Conservation (phyloP, 495 filamentous ascomycete genomes). For the Xylaria telfairii region DNA sequence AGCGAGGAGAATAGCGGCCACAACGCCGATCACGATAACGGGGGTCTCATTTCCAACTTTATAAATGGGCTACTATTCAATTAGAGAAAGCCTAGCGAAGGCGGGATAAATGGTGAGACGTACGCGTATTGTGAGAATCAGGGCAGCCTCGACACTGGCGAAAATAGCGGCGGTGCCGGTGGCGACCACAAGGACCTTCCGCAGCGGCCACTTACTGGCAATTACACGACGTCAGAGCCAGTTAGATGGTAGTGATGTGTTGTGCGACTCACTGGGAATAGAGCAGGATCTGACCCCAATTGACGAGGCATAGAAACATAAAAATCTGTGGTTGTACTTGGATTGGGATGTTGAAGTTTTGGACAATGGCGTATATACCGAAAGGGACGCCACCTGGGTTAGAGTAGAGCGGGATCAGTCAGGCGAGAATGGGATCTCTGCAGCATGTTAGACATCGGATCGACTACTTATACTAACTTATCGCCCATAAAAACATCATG, state of each 20-base stretch:
- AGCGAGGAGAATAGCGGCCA: conserved; percentile 65
- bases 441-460: conserved; percentile 2
- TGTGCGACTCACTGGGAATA: conserved; percentile 62
- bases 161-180: conserved; percentile 52
- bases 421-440: neutral
- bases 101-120: conserved; percentile 28
- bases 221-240: neutral
- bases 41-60: conserved; percentile 56
- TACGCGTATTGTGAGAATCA: conserved; percentile 69
- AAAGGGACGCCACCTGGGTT: conserved; percentile 53
- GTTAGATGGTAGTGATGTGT: neutral
- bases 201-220: conserved; percentile 55
- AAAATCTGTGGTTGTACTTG: conserved; percentile 79
- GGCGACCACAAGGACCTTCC: conserved; percentile 57
- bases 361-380: conserved; percentile 49
- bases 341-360: conserved; percentile 77
- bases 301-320: conserved; percentile 65
- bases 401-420: conserved; percentile 11
- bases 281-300: conserved; percentile 69
- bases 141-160: conserved; percentile 63
- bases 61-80: conserved; percentile 53
- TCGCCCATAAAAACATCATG: conserved; percentile 81
- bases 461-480: conserved; percentile 52
- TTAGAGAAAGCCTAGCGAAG: neutral
- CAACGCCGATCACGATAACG: conserved; percentile 63